These are phyloP conservation scores for Clitopilus passeckerianus DNA, from an alignment of 768 basidiomycete genomes.

Conservation along the genomic window DNA sequence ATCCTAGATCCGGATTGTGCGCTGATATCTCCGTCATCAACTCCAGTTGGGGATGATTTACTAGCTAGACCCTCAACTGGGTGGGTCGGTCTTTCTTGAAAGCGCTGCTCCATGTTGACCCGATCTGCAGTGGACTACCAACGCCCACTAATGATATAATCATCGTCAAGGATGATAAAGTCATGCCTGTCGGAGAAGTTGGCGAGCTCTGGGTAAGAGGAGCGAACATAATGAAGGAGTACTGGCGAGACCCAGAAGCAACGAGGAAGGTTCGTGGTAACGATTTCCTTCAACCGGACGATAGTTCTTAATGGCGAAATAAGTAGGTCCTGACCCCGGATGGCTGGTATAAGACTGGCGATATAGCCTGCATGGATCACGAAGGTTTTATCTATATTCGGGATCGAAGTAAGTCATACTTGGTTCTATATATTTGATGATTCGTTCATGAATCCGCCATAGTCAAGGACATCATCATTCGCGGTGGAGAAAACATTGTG, in stretches of 20 bases:
- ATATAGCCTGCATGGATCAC: constrained; percentile 9
- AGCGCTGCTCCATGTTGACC: neutral
- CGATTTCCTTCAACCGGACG: too few relatives aligned
- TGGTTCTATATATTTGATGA: neutral
- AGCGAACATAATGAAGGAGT: constrained; percentile 30
- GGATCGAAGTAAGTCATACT: constrained; percentile 11
- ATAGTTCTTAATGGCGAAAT: neutral
- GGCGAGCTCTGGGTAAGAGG: constrained; percentile 32
- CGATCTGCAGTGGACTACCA: constrained; percentile 25
- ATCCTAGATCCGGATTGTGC: too few relatives aligned
- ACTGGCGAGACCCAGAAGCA: constrained; percentile 16
- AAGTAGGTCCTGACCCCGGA: constrained; percentile 2
- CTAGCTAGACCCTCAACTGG: neutral
- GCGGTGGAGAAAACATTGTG: constrained; percentile 17
- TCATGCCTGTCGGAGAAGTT: constrained; percentile 15
- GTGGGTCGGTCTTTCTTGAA: neutral
- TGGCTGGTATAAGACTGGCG: constrained; percentile 5
- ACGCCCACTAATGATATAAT: constrained; percentile 27
- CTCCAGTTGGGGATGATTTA: neutral
- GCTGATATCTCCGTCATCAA: too few relatives aligned
- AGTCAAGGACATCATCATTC: constrained; percentile 19
- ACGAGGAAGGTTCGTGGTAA: neutral
- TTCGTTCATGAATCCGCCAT: neutral
- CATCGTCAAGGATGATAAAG: constrained; percentile 16
- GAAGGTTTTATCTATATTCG: constrained; percentile 16